These are phyloP conservation scores for Cyathus striatus DNA, from an alignment of 768 basidiomycete species.

Conservation along the genomic window DNA sequence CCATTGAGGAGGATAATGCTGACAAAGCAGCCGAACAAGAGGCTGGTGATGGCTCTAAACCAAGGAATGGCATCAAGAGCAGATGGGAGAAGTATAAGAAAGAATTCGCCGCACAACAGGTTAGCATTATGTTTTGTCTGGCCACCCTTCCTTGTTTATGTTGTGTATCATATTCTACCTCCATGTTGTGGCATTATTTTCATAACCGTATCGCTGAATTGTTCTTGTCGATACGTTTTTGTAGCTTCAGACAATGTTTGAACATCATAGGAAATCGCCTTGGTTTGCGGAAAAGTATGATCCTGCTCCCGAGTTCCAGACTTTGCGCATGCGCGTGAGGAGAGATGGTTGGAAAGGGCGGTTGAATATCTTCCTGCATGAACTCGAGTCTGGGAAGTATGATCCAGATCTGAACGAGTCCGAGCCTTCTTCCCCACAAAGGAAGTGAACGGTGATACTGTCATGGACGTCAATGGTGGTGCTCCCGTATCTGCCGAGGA, in stretches of 20 bases:
- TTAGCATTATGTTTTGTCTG: conserved; percentile 38
- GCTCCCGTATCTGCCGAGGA: conserved; percentile 40
- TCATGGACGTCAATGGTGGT: conserved; percentile 36
- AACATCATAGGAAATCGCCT: conserved; percentile 90
- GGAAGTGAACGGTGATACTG: conserved; percentile 44
- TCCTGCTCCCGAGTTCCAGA: conserved; percentile 61
- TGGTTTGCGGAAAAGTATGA: conserved; percentile 98
- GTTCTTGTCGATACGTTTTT: conserved; percentile 30
- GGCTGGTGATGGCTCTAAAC: conserved; percentile 77
- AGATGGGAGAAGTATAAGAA: conserved; percentile 95
- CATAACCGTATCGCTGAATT: conserved; percentile 24
- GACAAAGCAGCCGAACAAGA: conserved; percentile 84
- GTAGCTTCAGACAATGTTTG: conserved; percentile 94
- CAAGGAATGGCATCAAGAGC: conserved; percentile 76
- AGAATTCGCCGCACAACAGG: conserved; percentile 83
- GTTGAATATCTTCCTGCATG: conserved; percentile 66
- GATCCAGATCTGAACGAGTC: conserved; percentile 71
- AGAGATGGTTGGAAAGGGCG: conserved; percentile 83
- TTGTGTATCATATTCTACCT: conserved; percentile 14
- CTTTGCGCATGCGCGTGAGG: conserved; percentile 72
- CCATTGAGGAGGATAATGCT: conserved; percentile 75
- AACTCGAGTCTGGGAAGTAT: conserved; percentile 81
- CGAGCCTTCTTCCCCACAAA: conserved; percentile 50
- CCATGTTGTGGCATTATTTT: conserved; percentile 13
- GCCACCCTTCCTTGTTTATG: conserved; percentile 18